Evolutionary conservation across 352 stramenopile genomes (phyloP), one percentile per base, ranked within the genome.

Genomic region (Thraustochytrium sp.): DNA sequence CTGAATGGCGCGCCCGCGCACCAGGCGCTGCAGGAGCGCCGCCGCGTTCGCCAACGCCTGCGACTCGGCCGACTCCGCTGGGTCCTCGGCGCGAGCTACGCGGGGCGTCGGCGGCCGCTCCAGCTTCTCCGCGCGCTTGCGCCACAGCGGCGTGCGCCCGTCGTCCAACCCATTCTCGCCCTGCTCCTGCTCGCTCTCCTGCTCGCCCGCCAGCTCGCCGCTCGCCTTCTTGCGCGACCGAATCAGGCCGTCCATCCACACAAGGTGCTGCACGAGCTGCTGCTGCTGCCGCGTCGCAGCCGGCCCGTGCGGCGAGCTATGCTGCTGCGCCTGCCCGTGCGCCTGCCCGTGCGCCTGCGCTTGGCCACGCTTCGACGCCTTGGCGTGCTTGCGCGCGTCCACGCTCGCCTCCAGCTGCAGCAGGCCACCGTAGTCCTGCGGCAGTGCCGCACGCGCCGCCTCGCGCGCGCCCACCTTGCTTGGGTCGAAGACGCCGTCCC

Each of bases 1-100:
- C 87, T 97, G 93, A 29, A 97, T 92, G 34, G 93, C 92, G 42
- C 93, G 91, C 21, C 93, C 93, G 53, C 93, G 91, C 38, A 97
- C 72, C 2, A 97, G 87, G 68, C 93, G 91, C 86, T 97, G 93
- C 13, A 97, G 82, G 51, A 97, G 85, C 21, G 91, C 86, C 13
- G 94, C 87, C n/a, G 92, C 90, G 34, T 92, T 86, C 8, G 89
- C 87, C 5, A 91, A 68, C 5, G 87, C 86, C 21, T 93, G 88
- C 18, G 51, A 16, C 37, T 26, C 11, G 37, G 78, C 76, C 40
- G 86, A 44, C n/a, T 68, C 18, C 16, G 23, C 21, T 44, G 34
- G 49, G 5, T 23, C 9, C 62, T 61, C 85, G 5, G 72, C 55
- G 54, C 89, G 23, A 3, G 86, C 83, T 77, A 94, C 93, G 64